phyloP scores from a whole-genome alignment of 2,329 filamentous ascomycete genomes.

The Nemania bipapillata region DNA sequence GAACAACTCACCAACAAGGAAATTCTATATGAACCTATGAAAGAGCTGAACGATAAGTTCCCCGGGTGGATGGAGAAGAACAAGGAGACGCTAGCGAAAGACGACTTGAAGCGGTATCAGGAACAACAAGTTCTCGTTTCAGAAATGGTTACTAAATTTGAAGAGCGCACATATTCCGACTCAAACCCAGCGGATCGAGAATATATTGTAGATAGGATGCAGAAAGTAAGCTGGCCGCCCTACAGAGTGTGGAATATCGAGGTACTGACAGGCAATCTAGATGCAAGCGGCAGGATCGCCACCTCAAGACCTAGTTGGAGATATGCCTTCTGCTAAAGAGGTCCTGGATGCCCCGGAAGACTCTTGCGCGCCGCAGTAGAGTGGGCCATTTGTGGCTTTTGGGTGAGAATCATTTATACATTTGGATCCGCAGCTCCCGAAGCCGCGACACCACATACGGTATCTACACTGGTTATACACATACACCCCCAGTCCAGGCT shows the following conservation, averaged over 20 bases:
- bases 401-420: constrained; percentile 36
- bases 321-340: constrained; percentile 85
- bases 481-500: constrained; percentile 34
- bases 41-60: constrained; percentile 93
- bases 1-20: constrained; percentile 98
- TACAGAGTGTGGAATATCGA: background rate
- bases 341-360: constrained; percentile 70
- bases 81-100: constrained; percentile 69
- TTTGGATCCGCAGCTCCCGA: constrained; percentile 25
- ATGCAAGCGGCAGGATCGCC: constrained; percentile 97
- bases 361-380: constrained; percentile 70
- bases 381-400: constrained; percentile 34
- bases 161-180: constrained; percentile 83
- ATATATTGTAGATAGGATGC: constrained; percentile 97
- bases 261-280: constrained; percentile 59
- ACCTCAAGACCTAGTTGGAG: constrained; percentile 88
- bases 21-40: constrained; percentile 98
- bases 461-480: constrained; percentile 42
- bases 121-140: constrained; percentile 81
- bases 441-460: constrained; percentile 22
- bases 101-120: constrained; percentile 82
- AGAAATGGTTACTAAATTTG: constrained; percentile 91
- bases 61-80: constrained; percentile 89
- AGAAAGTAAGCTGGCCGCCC: constrained; percentile 74
- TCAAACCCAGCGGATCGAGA: constrained; percentile 82